Percentiles rank a stretch among this genome's conserved stretches.
Evolutionary conservation across 352 stramenopile genomes (phyloP).

Genomic region (Blastocystis sp.): DNA sequence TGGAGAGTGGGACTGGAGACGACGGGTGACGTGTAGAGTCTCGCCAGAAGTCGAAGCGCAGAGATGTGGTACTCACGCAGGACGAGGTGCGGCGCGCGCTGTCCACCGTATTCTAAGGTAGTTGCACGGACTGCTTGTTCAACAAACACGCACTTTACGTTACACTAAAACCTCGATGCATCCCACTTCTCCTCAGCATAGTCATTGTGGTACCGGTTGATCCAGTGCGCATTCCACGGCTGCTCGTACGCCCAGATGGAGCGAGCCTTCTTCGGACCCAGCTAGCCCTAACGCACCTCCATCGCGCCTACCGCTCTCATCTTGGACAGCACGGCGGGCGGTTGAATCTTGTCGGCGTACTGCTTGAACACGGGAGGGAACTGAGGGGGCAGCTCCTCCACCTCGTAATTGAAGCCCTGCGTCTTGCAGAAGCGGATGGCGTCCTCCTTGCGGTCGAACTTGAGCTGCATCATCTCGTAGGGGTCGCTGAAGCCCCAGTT

Average conservation of each 20-base stretch:
- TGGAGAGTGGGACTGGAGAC: not conserved
- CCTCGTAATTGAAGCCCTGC: constrained; percentile 50
- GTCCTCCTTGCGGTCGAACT: constrained; percentile 62
- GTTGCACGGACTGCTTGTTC: constrained; percentile 12
- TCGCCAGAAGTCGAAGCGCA: not conserved
- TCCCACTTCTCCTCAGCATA: constrained; percentile 64
- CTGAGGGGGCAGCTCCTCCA: constrained; percentile 43
- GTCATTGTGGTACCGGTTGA: constrained; percentile 58
- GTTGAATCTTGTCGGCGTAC: constrained; percentile 66
- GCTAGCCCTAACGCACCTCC: constrained; percentile 8
- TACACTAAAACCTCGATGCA: constrained; percentile 64
- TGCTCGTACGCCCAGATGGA: constrained; percentile 63
- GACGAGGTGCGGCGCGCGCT: constrained; percentile 30
- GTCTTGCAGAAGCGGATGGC: constrained; percentile 65
- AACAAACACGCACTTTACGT: constrained; percentile 11
- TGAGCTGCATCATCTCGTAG: constrained; percentile 66
- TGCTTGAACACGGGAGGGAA: constrained; percentile 62
- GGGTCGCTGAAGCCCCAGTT: constrained; percentile 51
- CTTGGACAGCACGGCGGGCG: constrained; percentile 47
- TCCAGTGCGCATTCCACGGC: constrained; percentile 65
- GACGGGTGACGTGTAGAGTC: not conserved
- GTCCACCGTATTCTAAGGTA: constrained; percentile 52
- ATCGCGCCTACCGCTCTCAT: constrained; percentile 49
- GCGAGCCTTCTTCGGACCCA: constrained; percentile 66
- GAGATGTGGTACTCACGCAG: not conserved